Evolutionary conservation across 2,329 filamentous ascomycete species (phyloP), one percentile per base, ranked within the genome.

Genomic region (Alternaria sp.): DNA sequence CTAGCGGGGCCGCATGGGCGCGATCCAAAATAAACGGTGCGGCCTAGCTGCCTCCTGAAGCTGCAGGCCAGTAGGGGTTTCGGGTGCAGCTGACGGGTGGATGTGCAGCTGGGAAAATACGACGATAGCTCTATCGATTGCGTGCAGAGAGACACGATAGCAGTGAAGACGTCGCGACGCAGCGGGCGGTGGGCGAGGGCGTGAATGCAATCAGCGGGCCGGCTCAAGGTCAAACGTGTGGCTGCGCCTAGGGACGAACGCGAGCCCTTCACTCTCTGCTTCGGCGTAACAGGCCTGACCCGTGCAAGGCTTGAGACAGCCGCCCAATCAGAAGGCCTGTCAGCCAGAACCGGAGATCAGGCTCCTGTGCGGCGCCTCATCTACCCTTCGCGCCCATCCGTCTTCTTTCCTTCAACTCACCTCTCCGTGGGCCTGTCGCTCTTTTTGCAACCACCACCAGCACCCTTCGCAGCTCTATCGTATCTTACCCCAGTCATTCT

Each of bases 401-500:
- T 54, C 60, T 61, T 70, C 69, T 67, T 67, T 73, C 69, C 72
- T 67, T 73, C 70, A 74, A 74, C 75, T 77, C 76, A 77, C 74
- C 57, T 64, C 65, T 28, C 54, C 60, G 68, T 58, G 72, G 73
- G 75, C 69, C 71, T 68, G 74, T 73, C 75, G 61, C 74, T 76
- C 74, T 64, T 74, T 76, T 70, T 47, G 74, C 69, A 69, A 59
- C 64, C 65, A 26, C 56, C 61, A 56, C 49, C 57, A 62, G 56
- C 69, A 47, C 62, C 67, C 54, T 66, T 66, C 68, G 66, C 62
- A 57, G 67, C 74, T 72, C 71, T 54, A 30, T 54, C 28, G 15
- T 55, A 71, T 74, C 76, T 76, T 77, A 79, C 78, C 77, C 73
- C 74, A 79, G 78, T 80, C 78, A 78, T 74, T 80, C 78, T 75